phyloP scores from a whole-genome alignment of 2,329 filamentous ascomycete species.

The Ceratocystis variospora region DNA sequence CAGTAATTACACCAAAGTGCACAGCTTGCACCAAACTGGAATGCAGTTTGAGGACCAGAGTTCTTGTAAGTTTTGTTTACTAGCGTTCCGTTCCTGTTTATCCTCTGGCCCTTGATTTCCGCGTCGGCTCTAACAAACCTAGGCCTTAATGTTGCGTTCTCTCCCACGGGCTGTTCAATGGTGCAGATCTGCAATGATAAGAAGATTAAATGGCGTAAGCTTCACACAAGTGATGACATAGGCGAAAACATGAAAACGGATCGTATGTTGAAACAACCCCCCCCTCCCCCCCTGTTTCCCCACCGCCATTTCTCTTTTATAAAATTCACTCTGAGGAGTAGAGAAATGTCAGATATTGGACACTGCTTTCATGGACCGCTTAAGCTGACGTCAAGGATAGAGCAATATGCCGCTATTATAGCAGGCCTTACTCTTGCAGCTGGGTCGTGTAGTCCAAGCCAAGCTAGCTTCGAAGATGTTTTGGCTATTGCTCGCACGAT shows the following conservation, averaged over 20 bases:
- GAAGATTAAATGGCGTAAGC: slow-evolving; percentile 43
- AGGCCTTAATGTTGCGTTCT: slow-evolving; percentile 48
- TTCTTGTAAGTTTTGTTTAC: slow-evolving; percentile 38
- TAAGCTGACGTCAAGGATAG: slow-evolving; percentile 25
- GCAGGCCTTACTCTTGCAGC: slow-evolving; percentile 45
- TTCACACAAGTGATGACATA: slow-evolving; percentile 39
- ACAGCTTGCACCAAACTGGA: slow-evolving; percentile 60
- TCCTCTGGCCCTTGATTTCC: neutral
- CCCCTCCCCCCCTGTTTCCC: no score
- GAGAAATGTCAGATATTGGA: no score
- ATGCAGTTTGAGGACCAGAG: slow-evolving; percentile 53
- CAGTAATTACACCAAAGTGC: slow-evolving; percentile 50
- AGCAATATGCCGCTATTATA: slow-evolving; percentile 42
- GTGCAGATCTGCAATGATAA: slow-evolving; percentile 45
- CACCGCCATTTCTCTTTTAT: no score
- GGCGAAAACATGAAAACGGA: slow-evolving; percentile 23
- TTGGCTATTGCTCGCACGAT: slow-evolving; percentile 50
- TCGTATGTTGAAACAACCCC: slow-evolving; percentile 11
- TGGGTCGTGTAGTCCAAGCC: slow-evolving; percentile 33
- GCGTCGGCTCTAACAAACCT: neutral
- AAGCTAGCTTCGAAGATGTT: slow-evolving; percentile 53
- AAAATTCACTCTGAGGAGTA: no score
- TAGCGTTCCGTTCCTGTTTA: neutral
- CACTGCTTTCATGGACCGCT: neutral
- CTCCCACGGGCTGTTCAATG: slow-evolving; percentile 46